Evolutionary conservation across 2,329 filamentous ascomycete species (phyloP).

Genomic region (Penicillium italicum): DNA sequence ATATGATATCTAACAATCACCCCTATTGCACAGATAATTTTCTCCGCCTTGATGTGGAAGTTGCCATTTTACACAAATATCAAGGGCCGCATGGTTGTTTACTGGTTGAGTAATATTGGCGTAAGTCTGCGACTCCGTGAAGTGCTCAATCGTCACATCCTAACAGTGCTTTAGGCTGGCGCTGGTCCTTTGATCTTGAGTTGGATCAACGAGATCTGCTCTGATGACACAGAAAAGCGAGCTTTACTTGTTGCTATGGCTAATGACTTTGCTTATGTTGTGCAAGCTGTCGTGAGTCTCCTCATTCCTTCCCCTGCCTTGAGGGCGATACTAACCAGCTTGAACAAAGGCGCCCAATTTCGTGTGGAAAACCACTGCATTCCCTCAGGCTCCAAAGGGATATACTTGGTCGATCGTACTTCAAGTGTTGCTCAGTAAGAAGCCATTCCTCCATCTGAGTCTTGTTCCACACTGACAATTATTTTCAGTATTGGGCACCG

Average conservation of each 20-base stretch:
- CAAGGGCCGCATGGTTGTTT: slow-evolving; percentile 36
- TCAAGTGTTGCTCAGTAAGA: slow-evolving; percentile 34
- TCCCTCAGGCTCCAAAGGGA: slow-evolving; percentile 38
- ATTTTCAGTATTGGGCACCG: not conserved
- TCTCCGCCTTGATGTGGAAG: slow-evolving; percentile 32
- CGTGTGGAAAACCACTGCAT: slow-evolving; percentile 43
- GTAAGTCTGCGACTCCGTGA: slow-evolving; percentile 18
- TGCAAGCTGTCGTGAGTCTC: slow-evolving; percentile 30
- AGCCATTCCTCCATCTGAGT: not conserved
- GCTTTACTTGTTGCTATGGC: slow-evolving; percentile 31
- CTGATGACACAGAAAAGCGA: slow-evolving; percentile 31
- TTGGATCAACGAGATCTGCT: slow-evolving; percentile 38
- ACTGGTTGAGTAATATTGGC: slow-evolving; percentile 39
- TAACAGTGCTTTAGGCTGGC: slow-evolving; percentile 20
- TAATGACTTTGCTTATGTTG: slow-evolving; percentile 36
- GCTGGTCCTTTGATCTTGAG: slow-evolving; percentile 41
- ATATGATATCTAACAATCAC: not conserved
- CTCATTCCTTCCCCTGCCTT: no score
- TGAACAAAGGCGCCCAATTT: slow-evolving; percentile 35
- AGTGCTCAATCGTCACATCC: not conserved
- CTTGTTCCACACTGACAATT: not conserved
- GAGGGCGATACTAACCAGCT: not conserved
- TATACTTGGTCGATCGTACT: slow-evolving; percentile 39
- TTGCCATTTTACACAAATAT: slow-evolving; percentile 40
- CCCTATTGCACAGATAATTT: slow-evolving; percentile 25